phyloP scores from a whole-genome alignment of 164 flowering plant species.

The Tetrastigma voinierianum region DNA sequence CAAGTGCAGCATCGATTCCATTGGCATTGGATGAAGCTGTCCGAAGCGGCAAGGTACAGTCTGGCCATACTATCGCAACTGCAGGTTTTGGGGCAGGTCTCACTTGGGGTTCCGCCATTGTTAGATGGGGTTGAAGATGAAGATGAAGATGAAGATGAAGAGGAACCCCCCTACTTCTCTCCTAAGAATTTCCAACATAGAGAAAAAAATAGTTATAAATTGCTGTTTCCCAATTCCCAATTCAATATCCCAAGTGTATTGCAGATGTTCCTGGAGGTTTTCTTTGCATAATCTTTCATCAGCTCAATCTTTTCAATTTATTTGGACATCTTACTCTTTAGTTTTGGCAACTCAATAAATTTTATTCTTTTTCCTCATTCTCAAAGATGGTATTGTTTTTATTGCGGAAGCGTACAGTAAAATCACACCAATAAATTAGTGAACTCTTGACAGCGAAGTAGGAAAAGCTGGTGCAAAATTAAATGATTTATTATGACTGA shows the following conservation, averaged over 20 bases:
- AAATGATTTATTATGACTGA: not conserved
- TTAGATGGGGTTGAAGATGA: constrained; percentile 84
- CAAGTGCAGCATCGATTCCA: constrained; percentile 95
- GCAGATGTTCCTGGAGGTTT: constrained; percentile 3
- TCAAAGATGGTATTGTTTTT: not conserved
- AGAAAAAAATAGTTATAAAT: not conserved
- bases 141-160: no score
- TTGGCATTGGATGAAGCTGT: constrained; percentile 94
- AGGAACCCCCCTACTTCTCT: no score
- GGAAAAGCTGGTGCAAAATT: not conserved
- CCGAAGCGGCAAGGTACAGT: constrained; percentile 70
- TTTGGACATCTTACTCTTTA: constrained; percentile 4
- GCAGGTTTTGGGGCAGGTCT: constrained; percentile 93
- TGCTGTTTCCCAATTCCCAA: not conserved
- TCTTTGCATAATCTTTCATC: constrained; percentile 1
- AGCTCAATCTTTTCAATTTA: not conserved
- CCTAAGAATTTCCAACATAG: not conserved
- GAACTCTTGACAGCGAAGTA: not conserved
- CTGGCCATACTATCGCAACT: constrained; percentile 61
- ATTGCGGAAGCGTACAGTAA: not conserved
- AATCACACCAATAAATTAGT: not conserved
- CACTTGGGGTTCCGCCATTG: constrained; percentile 91
- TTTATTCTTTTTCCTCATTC: constrained; percentile 5
- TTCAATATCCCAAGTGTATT: not conserved
- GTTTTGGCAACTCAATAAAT: constrained; percentile 3